phyloP scores from a whole-genome alignment of 106 monocot species.

The Dendrobium nobile region DNA sequence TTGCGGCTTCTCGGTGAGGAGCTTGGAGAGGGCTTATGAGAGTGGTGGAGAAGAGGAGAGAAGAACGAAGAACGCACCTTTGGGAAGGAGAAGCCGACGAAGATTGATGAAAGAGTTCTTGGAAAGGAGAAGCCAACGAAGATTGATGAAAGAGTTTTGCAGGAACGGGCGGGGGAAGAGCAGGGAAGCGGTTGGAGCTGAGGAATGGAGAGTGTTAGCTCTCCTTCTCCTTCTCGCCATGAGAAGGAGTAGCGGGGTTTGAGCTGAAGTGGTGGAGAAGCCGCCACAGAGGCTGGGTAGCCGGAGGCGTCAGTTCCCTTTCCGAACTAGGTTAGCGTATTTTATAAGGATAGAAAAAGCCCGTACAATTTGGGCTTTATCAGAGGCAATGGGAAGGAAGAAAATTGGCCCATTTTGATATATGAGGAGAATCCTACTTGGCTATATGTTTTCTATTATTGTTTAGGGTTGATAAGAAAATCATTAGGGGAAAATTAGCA shows the following conservation, averaged over 20 bases:
- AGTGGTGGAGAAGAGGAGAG: not conserved
- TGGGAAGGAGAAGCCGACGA: not conserved
- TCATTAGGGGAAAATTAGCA: too few species aligned
- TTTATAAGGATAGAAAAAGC: not conserved
- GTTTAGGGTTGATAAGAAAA: too few species aligned
- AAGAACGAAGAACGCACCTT: not conserved
- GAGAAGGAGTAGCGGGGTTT: not conserved
- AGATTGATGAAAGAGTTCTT: conserved; percentile 10
- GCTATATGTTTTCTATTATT: too few species aligned
- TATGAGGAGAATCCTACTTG: too few species aligned
- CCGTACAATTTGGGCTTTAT: too few species aligned
- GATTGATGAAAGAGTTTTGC: conserved; percentile 12
- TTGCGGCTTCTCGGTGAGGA: conserved; percentile 9
- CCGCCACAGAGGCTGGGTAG: not conserved
- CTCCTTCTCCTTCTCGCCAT: conserved; percentile 5
- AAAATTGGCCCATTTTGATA: too few species aligned
- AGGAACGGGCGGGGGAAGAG: conserved; percentile 9
- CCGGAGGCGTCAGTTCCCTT: not conserved
- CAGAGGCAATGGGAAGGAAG: too few species aligned
- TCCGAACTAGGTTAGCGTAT: not conserved
- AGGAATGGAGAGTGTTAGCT: not conserved
- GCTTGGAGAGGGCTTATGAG: conserved; percentile 9
- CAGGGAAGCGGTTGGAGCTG: conserved; percentile 12
- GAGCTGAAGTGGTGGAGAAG: not conserved
- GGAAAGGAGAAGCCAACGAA: not conserved